Base-by-base conservation (phyloP, 2,329 filamentous ascomycete genomes). In the Aspergillus sp. region DNA sequence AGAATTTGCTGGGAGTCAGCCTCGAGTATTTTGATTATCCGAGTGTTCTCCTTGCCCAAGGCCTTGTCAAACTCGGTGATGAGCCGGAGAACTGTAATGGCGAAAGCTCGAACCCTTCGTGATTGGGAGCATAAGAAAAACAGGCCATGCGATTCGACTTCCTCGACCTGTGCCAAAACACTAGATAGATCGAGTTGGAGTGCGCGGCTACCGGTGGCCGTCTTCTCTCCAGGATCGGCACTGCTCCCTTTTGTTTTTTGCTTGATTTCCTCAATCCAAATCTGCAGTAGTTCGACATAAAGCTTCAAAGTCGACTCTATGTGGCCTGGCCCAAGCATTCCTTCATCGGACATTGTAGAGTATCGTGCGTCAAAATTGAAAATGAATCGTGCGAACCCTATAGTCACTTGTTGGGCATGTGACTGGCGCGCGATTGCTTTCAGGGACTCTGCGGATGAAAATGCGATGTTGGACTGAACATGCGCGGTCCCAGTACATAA, bases 71-170 rank as follows among this genome's bases (percentile, higher is more conserved):
- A 98, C 68, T 99, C 94, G 2, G 90, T 93, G 65, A 98, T 94
- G 25, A 98, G 85, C 4, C 92, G 90, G 28, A 99, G 82, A 1
- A 99, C 94, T 1, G 91, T 97, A 56, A 99, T 92, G 2, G 95
- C 93, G 75, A 95, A 96, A 61, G 91, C 85, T 55, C 95, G 88
- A 28, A 99, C 95, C 57, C 91, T 87, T 57, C 92, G 87, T 6
- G 95, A 97, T 69, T 98, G 95, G 0, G 95, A 99, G 76, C 95
- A 99, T 7, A 99, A 81, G 74, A 99, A 99, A 81, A 99, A 99
- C 3, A 99, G 79, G 0, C 95, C 96, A 73, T 98, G 95, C 0
- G 94, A 96, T 76, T 99, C 95, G 17, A 97, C 91, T 75, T 97
- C 93, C 69, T 99, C 95, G 28, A 99, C 94, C 72, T 98, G 91